A percentile compares a stretch with the other conserved stretches of the same genome.
Conservation (phyloP, 2,329 filamentous ascomycete genomes). For the Sarocladiaceae sp. region DNA sequence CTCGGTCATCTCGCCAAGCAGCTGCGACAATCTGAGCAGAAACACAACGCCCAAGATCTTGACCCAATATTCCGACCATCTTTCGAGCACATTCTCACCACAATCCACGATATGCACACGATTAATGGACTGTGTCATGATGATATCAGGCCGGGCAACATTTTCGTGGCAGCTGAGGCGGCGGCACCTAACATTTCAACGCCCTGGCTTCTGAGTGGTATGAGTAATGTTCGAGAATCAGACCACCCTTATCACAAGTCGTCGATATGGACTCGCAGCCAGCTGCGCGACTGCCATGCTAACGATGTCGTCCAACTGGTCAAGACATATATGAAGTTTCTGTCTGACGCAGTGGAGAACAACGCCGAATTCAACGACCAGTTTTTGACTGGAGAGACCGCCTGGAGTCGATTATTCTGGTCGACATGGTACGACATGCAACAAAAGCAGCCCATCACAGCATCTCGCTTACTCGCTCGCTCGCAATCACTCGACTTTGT, state of each 20-base stretch:
- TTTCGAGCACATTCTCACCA: conserved; percentile 21
- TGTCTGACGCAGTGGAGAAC: conserved; percentile 19
- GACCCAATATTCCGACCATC: conserved; percentile 25
- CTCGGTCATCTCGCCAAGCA: conserved; percentile 20
- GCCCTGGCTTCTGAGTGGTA: conserved; percentile 26
- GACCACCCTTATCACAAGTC: conserved; percentile 26
- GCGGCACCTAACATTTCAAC: conserved; percentile 13
- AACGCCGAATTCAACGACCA: conserved; percentile 19
- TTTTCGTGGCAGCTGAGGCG: conserved; percentile 18
- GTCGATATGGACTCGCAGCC: conserved; percentile 23
- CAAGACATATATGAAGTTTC: conserved; percentile 25
- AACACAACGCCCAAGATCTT: conserved; percentile 20
- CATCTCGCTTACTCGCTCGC: not conserved
- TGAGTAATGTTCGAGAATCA: conserved; percentile 26
- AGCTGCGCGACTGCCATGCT: conserved; percentile 25
- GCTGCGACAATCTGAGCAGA: conserved; percentile 13
- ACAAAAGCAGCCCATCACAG: conserved; percentile 9
- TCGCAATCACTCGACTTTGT: conserved; percentile 4
- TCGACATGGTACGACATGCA: conserved; percentile 10
- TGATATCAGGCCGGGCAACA: conserved; percentile 28
- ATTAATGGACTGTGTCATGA: conserved; percentile 25
- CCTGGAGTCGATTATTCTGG: conserved; percentile 25
- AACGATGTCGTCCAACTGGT: conserved; percentile 28
- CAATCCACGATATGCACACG: conserved; percentile 21
- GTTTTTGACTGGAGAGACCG: conserved; percentile 18